Evolutionary conservation across 1,284 basidiomycete genomes (phyloP), one percentile per base, ranked within the genome.

Genomic region (Sphagnurus paluster): DNA sequence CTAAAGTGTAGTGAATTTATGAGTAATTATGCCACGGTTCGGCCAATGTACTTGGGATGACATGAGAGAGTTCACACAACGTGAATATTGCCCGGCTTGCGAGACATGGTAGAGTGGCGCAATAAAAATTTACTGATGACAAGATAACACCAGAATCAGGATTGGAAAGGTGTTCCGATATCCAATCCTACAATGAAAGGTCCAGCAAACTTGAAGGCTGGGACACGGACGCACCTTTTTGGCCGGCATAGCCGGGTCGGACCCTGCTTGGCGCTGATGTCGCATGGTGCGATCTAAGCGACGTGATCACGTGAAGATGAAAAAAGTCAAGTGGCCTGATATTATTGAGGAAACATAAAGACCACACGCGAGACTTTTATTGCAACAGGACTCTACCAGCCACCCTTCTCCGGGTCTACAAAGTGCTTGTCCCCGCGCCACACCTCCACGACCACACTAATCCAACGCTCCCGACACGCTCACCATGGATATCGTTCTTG

Each of bases 401-500:
- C 60, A 41, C 32, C 48, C 44, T 19, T 5, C 5, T 14, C 23
- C 24, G 23, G 13, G 38, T 2, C 20, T 21, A 21, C 6, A 38
- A 39, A 37, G 24, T 32, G 16, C 14, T 24, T 7, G n/a, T 23
- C 21, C n/a, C 17, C 21, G 37, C 29, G 30, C 34, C 35, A 23
- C 19, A 32, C 4, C 17, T 14, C 6, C 6, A 37, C 17, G 8
- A 3, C 30, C 14, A 7, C 13, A 26, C 36, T n/a, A 21, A 13
- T n/a, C 11, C 33, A 20, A n/a, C n/a, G n/a, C n/a, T n/a, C 23
- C 30, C n/a, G 23, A 26, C 4, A 19, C 37, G 20, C 3, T 25
- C 8, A 24, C 36, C 9, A 97, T 97, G 93, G 93, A 97, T 72
- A 66, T 93, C 65, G 71, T 93, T 11, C 82, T 96, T 42, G 56